Evolutionary conservation across 108 stramenopile species (phyloP).

Genomic region (Cyclotella atomus): DNA sequence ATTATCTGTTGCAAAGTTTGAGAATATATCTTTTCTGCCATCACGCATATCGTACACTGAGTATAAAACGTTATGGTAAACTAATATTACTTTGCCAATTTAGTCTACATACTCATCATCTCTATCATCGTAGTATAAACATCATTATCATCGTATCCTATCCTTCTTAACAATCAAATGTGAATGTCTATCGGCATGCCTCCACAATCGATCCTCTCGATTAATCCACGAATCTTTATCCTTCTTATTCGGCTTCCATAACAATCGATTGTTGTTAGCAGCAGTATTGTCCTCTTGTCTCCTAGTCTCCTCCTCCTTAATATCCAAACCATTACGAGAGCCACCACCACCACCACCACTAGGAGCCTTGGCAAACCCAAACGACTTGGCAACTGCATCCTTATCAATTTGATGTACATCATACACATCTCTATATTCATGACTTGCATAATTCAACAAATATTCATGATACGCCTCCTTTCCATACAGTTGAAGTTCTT

Average conservation of each 20-base stretch:
- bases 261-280: no score
- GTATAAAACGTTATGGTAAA: no score
- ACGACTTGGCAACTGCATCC: conserved; percentile 29
- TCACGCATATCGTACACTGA: no score
- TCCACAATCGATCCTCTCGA: conserved; percentile 34
- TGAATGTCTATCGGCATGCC: conserved; percentile 28
- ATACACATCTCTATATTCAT: conserved; percentile 46
- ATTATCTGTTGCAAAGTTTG: no score
- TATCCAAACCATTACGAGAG: background rate
- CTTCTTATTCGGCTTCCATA: conserved; percentile 26
- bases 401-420: conserved; percentile 30
- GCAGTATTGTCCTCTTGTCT: background rate
- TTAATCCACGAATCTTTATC: conserved; percentile 31
- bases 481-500: conserved; percentile 14
- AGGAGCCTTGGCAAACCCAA: conserved; percentile 37
- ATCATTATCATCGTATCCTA: background rate
- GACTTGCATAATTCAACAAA: conserved; percentile 28
- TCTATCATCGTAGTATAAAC: background rate
- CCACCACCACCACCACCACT: background rate
- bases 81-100: no score
- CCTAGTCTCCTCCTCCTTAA: background rate
- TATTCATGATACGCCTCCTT: conserved; percentile 38
- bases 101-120: no score
- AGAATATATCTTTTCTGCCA: no score
- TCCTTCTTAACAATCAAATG: conserved; percentile 6